Base-by-base conservation (phyloP, 2,329 filamentous ascomycete species). In the Magnaporthiopsis incrustans region DNA sequence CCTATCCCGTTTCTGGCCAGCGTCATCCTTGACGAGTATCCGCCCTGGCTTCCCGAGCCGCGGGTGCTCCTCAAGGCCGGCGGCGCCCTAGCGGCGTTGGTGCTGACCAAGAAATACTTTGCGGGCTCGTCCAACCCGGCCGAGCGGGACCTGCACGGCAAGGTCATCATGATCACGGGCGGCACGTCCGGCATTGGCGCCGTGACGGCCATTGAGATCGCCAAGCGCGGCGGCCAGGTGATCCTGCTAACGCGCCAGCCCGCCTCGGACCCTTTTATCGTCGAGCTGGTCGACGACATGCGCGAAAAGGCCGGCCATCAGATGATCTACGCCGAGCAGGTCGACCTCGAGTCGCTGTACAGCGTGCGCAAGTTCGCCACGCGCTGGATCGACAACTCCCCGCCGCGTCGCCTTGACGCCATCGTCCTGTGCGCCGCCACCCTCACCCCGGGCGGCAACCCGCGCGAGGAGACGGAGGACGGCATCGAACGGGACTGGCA, bases 361-460 rank as follows among this genome's bases (percentile, higher is more conserved):
- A 96, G 91, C 74, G 89, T 99, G 70, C 90, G 95, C 56, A 83
- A 88, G 67, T 99, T 99, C 74, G 95, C 95, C 15, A 99, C 95
- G 0, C 94, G 92, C 79, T 99, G 96, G 94, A 92, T 99, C 68
- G 94, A 99, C 75, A 98, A 97, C 75, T 85, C 90, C 27, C 94
- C 95, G 3, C 91, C 93, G 11, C 84, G 96, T 64, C 83, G 96
- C 60, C 79, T 99, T 8, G 95, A 99, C 75, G 93, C 94, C 87
- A 80, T 99, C 60, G 85, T 99, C 26, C 82, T 99, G 25, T 97
- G 92, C 74, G 95, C 89, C 12, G 90, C 90, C 57, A 89, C 89
- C 0, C 79, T 92, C 68, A 91, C 89, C 5, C 88, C 91, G 2
- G 84, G 83, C 14, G 90, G 87, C 1, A 81, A 83, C 6, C 77